Percentiles rank a stretch among this genome's conserved stretches.
Evolutionary conservation across 331 rosid species (phyloP).

Genomic region (Acacia pycnantha): DNA sequence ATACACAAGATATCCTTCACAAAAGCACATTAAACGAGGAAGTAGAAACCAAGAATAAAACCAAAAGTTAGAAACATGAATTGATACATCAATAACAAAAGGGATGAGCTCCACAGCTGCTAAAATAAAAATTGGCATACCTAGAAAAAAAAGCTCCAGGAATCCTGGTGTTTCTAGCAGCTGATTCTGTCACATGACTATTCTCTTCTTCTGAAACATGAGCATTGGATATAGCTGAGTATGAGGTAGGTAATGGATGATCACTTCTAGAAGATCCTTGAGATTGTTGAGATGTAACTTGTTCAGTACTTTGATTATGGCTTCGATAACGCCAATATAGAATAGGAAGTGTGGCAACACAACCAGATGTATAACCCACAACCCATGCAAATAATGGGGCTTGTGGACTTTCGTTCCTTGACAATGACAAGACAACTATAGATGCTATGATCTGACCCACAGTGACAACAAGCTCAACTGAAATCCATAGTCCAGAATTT

Average conservation of each 20-base stretch:
- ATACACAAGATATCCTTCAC: background rate
- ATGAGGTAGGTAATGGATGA: constrained; percentile 52
- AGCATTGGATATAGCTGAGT: constrained; percentile 53
- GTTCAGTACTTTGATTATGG: constrained; percentile 47
- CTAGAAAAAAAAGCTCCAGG: constrained; percentile 51
- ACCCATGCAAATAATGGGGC: constrained; percentile 82
- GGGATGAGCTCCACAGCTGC: background rate
- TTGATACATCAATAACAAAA: background rate
- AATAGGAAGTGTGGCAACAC: constrained; percentile 74
- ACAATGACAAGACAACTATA: constrained; percentile 54
- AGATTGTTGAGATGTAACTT: constrained; percentile 41
- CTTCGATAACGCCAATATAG: constrained; percentile 69
- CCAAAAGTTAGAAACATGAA: background rate
- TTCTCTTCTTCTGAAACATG: constrained; percentile 53
- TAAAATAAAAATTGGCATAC: constrained; percentile 28
- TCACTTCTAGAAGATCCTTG: constrained; percentile 54
- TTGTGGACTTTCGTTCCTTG: constrained; percentile 64
- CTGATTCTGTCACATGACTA: constrained; percentile 38
- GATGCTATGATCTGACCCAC: constrained; percentile 78
- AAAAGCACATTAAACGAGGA: background rate
- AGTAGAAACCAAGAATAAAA: background rate
- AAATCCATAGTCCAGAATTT: constrained; percentile 77
- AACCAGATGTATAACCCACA: constrained; percentile 80
- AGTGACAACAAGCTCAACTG: constrained; percentile 72
- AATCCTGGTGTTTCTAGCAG: constrained; percentile 40